These are phyloP conservation scores for Talaromyces atroroseus DNA, from an alignment of 2,329 filamentous ascomycete genomes.

Conservation along the genomic window DNA sequence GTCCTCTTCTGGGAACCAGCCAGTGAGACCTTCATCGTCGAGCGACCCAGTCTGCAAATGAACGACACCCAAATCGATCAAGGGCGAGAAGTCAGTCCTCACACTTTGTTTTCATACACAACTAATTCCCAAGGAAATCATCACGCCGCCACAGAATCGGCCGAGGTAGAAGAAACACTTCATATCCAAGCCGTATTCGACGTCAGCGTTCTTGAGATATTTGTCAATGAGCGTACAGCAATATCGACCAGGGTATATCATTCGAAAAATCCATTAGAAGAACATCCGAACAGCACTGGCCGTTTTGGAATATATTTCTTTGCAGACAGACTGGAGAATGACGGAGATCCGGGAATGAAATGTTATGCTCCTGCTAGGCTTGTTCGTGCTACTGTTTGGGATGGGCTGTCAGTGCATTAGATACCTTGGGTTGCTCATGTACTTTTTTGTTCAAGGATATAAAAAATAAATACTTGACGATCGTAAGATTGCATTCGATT, in stretches of 20 bases:
- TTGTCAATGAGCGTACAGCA: conserved; percentile 41
- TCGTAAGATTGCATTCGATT: too few relatives aligned
- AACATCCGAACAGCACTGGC: too few relatives aligned
- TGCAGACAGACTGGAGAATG: background rate
- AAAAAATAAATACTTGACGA: too few relatives aligned
- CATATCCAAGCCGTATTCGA: conserved; percentile 40
- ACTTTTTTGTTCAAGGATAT: too few relatives aligned
- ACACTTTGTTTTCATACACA: conserved; percentile 35
- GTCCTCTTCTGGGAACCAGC: conserved; percentile 35
- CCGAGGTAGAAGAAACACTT: conserved; percentile 30
- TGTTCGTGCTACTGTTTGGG: too few relatives aligned
- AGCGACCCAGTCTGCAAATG: conserved; percentile 16
- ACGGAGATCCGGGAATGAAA: too few relatives aligned
- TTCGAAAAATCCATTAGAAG: background rate
- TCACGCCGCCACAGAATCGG: too few relatives aligned
- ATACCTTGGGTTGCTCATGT: too few relatives aligned
- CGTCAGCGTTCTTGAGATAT: conserved; percentile 41
- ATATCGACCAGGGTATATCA: conserved; percentile 37
- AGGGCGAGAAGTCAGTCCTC: conserved; percentile 33
- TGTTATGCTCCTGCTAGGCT: too few relatives aligned
- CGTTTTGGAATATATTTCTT: background rate
- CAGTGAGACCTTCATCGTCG: conserved; percentile 36
- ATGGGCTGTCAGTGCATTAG: too few relatives aligned
- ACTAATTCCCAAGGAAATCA: conserved; percentile 7
- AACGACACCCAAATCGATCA: conserved; percentile 28